These are phyloP conservation scores for Clonostachys rosea DNA, from an alignment of 2,329 filamentous ascomycete genomes.

Conservation along the genomic window DNA sequence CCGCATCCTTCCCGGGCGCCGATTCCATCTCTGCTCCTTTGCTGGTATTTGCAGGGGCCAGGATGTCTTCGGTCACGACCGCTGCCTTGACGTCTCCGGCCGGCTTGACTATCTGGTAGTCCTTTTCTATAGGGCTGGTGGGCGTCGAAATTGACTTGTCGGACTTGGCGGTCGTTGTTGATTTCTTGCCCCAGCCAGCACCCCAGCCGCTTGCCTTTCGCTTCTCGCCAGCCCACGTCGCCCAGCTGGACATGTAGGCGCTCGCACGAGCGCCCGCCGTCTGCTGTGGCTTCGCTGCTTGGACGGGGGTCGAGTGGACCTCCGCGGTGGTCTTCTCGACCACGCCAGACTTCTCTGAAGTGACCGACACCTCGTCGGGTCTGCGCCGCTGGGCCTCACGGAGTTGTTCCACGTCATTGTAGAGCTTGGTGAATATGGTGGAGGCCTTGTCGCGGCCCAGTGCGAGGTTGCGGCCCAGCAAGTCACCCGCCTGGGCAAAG, in stretches of 20 bases:
- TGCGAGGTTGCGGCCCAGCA: conserved; percentile 82
- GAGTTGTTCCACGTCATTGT: conserved; percentile 77
- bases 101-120: conserved; percentile 27
- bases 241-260: conserved; percentile 66
- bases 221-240: conserved; percentile 71
- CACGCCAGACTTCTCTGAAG: conserved; percentile 5
- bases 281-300: conserved; percentile 31
- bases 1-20: too few relatives aligned
- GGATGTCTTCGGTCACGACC: too few relatives aligned
- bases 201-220: conserved; percentile 50
- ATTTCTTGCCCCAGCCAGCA: conserved; percentile 29
- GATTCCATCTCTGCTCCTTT: too few relatives aligned
- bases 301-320: conserved; percentile 31
- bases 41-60: too few relatives aligned
- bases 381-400: conserved; percentile 38
- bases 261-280: conserved; percentile 52
- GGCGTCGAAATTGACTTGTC: conserved; percentile 18
- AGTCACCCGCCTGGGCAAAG: conserved; percentile 77
- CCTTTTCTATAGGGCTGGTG: conserved; percentile 24
- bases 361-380: conserved; percentile 23
- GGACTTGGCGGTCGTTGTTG: conserved; percentile 16
- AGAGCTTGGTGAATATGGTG: conserved; percentile 81
- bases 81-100: conserved; percentile 6
- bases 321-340: conserved; percentile 15
- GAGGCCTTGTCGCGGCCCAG: conserved; percentile 86